Conservation (phyloP, 495 filamentous ascomycete species). For the Aspergillus asperescens region DNA sequence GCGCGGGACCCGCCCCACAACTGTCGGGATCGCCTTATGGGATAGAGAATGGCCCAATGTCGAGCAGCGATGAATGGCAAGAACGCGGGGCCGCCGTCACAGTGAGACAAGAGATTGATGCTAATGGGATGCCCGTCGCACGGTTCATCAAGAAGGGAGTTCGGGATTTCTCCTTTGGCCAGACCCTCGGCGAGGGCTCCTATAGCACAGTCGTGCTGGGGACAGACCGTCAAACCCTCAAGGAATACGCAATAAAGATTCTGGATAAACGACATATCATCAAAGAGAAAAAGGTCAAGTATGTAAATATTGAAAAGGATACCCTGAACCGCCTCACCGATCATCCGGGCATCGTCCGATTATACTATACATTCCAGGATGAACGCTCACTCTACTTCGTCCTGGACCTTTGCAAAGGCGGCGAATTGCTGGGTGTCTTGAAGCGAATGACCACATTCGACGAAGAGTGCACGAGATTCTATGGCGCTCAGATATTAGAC, state of each 20-base stretch:
- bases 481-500: conserved; percentile 93
- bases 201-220: conserved; percentile 96
- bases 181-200: conserved; percentile 90
- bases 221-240: conserved; percentile 89
- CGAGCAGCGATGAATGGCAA: conserved; percentile 90
- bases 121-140: conserved; percentile 73
- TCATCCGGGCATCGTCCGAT: conserved; percentile 91
- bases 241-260: conserved; percentile 98
- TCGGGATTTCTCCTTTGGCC: conserved; percentile 91
- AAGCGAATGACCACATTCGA: conserved; percentile 95
- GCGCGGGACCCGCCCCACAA: conserved; percentile 50
- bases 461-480: conserved; percentile 91
- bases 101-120: conserved; percentile 71
- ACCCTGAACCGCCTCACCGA: conserved; percentile 94
- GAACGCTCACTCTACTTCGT: conserved; percentile 95
- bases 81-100: conserved; percentile 83
- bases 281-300: conserved; percentile 99
- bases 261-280: conserved; percentile 99
- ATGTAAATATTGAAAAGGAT: conserved; percentile 99
- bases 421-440: conserved; percentile 85
- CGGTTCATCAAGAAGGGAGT: conserved; percentile 93
- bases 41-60: conserved; percentile 57
- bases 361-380: conserved; percentile 99
- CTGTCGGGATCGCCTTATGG: conserved; percentile 52
- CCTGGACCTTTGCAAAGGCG: conserved; percentile 85